These are phyloP conservation scores for Pichia norvegensis DNA, from an alignment of 1,139 yeast genomes.

Conservation along the genomic window DNA sequence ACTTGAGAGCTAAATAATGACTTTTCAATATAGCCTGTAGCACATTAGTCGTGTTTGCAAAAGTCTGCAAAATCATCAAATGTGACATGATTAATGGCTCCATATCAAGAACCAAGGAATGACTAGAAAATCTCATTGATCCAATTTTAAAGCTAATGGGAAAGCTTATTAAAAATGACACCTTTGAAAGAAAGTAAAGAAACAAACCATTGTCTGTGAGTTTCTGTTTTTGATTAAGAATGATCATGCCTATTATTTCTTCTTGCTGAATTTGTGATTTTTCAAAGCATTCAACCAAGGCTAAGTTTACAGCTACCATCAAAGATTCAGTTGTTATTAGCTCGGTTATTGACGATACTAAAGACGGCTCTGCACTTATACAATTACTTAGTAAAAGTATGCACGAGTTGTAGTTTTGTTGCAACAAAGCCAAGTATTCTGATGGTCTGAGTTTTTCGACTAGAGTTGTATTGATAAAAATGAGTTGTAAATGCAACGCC, in stretches of 20 bases:
- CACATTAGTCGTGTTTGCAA: constrained; percentile 1
- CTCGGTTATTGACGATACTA: constrained; percentile 3
- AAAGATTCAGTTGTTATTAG: constrained; percentile 16
- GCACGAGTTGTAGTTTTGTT: neutral
- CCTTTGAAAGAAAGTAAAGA: constrained; percentile 22
- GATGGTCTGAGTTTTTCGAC: neutral
- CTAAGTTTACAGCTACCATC: constrained; percentile 18
- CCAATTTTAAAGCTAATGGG: constrained; percentile 20
- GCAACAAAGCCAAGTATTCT: neutral
- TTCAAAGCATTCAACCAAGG: constrained; percentile 13
- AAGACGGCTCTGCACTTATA: neutral
- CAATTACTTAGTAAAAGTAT: constrained; percentile 3
- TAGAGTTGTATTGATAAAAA: neutral
- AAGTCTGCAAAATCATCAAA: constrained; percentile 17
- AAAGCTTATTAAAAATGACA: constrained; percentile 21
- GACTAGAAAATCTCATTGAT: constrained; percentile 12
- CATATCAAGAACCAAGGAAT: constrained; percentile 10
- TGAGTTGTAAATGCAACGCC: neutral
- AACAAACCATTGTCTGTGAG: constrained; percentile 26
- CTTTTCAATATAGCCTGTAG: constrained; percentile 4
- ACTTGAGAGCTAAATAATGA: constrained; percentile 18
- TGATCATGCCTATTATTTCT: constrained; percentile 17
- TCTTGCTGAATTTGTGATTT: constrained; percentile 8
- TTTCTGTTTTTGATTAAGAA: constrained; percentile 17
- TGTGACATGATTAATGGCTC: constrained; percentile 19